Percentiles rank a stretch among this genome's conserved stretches.
Conservation (phyloP, 140 eudicot genomes). For the Oenanthe javanica region DNA sequence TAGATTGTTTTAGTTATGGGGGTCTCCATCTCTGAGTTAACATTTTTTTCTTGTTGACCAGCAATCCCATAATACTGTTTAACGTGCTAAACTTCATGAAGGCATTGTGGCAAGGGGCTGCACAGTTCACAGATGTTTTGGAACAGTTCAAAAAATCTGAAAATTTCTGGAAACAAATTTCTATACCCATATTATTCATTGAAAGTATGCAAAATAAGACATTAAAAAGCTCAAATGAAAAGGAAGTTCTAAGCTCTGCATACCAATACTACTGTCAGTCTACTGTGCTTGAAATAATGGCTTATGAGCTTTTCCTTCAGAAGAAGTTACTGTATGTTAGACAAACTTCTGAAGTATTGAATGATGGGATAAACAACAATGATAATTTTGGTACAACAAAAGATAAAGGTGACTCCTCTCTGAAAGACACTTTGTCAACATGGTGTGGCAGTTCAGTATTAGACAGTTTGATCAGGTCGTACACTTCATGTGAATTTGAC, state of each 20-base stretch:
- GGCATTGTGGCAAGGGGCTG: conserved; percentile 89
- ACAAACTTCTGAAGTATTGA: conserved; percentile 28
- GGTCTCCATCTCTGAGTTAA: conserved; percentile 4
- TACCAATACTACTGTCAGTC: conserved; percentile 61
- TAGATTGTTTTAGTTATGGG: background rate
- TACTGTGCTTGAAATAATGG: conserved; percentile 60
- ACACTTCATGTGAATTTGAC: conserved; percentile 50
- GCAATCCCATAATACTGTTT: conserved; percentile 52
- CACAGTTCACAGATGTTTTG: conserved; percentile 55
- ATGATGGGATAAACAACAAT: conserved; percentile 22
- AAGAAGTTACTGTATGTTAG: conserved; percentile 65
- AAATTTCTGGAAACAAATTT: conserved; percentile 55
- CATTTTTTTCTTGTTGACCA: conserved; percentile 21
- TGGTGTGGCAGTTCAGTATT: conserved; percentile 46
- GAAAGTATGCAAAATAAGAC: conserved; percentile 24
- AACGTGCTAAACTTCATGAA: conserved; percentile 56
- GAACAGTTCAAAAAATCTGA: conserved; percentile 45
- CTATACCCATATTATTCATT: conserved; percentile 26
- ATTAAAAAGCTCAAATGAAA: conserved; percentile 21
- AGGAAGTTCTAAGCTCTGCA: conserved; percentile 34
- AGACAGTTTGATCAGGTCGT: conserved; percentile 45
- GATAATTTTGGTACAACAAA: conserved; percentile 21
- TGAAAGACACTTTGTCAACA: conserved; percentile 39
- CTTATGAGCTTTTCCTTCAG: conserved; percentile 70
- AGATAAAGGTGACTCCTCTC: conserved; percentile 21